Evolutionary conservation across 352 stramenopile genomes (phyloP), one percentile per base, ranked within the genome.

Genomic region (Peronospora farinosa): DNA sequence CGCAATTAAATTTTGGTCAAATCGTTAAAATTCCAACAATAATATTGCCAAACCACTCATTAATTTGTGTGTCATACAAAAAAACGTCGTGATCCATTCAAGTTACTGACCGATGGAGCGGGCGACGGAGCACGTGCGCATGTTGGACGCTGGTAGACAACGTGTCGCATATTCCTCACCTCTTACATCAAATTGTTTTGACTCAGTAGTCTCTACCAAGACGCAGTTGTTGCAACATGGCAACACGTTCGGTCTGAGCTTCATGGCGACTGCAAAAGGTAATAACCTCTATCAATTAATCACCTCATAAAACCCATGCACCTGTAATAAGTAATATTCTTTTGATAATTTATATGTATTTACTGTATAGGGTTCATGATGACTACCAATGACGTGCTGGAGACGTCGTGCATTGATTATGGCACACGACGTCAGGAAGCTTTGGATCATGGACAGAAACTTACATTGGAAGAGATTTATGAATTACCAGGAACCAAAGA

Each of bases 81-180:
- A 15, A 17, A 21, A 1, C 35, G 23, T 51, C 41, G 40, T 61
- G 46, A 59, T 58, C 27, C 27, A 31, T 5, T 5, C 27, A 31
- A 31, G 27, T 3, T 3, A 31, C 27, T 1, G 7, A 31, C 2
- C 0, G 27, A 67, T 63, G 61, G 69, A 80, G 69, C 50, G 68
- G 45, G 79, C 84, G 60, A 75, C 72, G 17, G 79, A 90, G 51
- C 76, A 90, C 48, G 79, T 90, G 44, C 79, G 79, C 65, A 76
- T 90, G 68, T 50, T 90, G 43, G 74, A 86, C 46, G 73, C 72
- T 15, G 79, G 79, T 16, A 71, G 74, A 36, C 59, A 85, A 44
- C 63, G 60, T 47, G 42, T 75, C 6, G 53, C 50, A n/a, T 78
- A 74, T 57, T 46, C 63, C 37, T 65, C 63, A 47, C 50, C 61